These are phyloP conservation scores for Pestalotiopsis sp. DNA, from an alignment of 2,329 filamentous ascomycete genomes.

Conservation along the genomic window DNA sequence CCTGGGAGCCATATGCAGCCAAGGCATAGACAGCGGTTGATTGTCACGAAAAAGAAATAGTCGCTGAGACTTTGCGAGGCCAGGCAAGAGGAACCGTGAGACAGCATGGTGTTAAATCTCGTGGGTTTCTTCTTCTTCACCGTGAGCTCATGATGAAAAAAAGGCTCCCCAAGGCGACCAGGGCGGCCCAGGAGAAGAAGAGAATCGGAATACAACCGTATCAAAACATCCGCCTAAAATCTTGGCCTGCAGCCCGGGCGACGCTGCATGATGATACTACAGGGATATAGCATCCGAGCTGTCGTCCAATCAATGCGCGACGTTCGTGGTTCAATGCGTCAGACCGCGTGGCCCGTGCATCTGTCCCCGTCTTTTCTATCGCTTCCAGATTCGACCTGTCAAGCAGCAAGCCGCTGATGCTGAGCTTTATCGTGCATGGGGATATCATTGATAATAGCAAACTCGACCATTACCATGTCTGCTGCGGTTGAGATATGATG, in stretches of 20 bases:
- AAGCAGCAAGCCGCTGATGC: not conserved
- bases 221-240: constrained; percentile 4
- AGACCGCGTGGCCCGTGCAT: not conserved
- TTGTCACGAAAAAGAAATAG: not conserved
- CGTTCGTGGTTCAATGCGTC: not conserved
- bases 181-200: not conserved
- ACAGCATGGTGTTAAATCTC: not conserved
- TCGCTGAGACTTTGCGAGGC: not conserved
- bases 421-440: no score
- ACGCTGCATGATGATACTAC: not conserved
- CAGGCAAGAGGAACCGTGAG: not conserved
- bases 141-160: not conserved
- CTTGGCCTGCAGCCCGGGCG: not conserved
- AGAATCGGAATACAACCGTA: not conserved
- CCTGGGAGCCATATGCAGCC: not conserved
- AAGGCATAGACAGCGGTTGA: not conserved
- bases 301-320: not conserved
- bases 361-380: not conserved
- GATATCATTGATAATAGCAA: no score
- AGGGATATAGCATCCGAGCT: not conserved
- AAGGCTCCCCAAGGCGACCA: not conserved
- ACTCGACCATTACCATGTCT: no score
- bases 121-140: not conserved
- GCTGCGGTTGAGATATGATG: no score
- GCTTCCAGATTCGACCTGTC: not conserved